Evolutionary conservation across 371 early-diverging fungal species (phyloP).

Genomic region (Apophysomyces elegans): DNA sequence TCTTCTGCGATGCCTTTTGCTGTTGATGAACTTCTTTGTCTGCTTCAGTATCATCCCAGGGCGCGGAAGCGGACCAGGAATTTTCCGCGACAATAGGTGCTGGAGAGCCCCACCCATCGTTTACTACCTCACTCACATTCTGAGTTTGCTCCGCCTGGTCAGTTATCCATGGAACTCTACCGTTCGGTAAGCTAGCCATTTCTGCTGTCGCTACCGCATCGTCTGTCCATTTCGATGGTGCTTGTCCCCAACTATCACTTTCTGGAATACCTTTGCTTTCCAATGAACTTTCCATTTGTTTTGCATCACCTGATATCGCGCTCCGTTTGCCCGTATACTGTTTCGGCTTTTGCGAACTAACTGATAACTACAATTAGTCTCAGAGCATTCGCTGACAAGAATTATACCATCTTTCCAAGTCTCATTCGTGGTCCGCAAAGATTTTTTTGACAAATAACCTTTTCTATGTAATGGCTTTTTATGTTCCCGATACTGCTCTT

Average conservation of each 20-base stretch:
- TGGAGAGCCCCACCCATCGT: background rate
- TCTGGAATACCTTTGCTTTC: no score
- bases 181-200: background rate
- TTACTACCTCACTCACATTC: background rate
- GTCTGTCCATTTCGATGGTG: no score
- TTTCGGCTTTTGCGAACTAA: no score
- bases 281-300: no score
- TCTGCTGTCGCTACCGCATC: no score
- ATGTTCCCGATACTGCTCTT: no score
- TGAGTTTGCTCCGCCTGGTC: background rate
- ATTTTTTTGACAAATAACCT: slow-evolving; percentile 1
- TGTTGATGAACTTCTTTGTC: background rate
- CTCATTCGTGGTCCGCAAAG: background rate
- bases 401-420: background rate
- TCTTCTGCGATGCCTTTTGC: background rate
- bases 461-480: background rate
- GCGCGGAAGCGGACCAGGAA: background rate
- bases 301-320: no score
- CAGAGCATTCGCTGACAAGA: background rate
- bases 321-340: no score
- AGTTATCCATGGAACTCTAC: background rate
- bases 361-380: no score
- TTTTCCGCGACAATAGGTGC: background rate
- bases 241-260: no score
- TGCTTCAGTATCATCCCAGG: background rate